These are phyloP conservation scores for Persicaria tinctoria DNA, from an alignment of 148 eudicot genomes.

Conservation along the genomic window DNA sequence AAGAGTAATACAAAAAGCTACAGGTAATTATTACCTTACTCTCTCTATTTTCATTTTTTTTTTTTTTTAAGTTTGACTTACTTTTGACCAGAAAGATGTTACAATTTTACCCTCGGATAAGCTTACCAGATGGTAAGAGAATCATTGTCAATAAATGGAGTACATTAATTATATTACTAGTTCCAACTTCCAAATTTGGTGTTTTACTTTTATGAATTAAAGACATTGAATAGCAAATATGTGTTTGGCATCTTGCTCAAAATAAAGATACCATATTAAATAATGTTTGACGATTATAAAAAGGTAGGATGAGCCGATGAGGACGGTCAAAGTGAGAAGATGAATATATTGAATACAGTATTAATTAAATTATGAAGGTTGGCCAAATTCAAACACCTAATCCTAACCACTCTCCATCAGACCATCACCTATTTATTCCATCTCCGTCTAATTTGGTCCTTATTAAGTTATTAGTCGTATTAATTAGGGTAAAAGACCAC, in stretches of 20 bases:
- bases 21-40: no score
- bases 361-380: background rate
- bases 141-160: no score
- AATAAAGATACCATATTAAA: background rate
- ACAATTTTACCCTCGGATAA: no score
- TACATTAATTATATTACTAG: background rate
- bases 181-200: background rate
- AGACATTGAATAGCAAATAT: background rate
- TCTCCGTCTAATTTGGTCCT: background rate
- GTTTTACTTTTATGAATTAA: no score
- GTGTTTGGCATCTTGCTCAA: background rate
- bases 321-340: background rate
- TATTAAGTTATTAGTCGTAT: background rate
- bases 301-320: background rate
- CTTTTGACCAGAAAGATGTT: no score
- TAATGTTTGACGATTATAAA: background rate
- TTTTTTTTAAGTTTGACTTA: no score
- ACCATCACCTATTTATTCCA: background rate
- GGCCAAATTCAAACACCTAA: conserved; percentile 1
- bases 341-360: background rate
- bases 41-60: no score
- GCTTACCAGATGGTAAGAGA: no score
- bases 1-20: no score
- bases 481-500: no score
- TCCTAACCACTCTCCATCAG: conserved; percentile 3